Evolutionary conservation across 2,329 filamentous ascomycete species (phyloP).

Genomic region (Elsinoe fawcettii): DNA sequence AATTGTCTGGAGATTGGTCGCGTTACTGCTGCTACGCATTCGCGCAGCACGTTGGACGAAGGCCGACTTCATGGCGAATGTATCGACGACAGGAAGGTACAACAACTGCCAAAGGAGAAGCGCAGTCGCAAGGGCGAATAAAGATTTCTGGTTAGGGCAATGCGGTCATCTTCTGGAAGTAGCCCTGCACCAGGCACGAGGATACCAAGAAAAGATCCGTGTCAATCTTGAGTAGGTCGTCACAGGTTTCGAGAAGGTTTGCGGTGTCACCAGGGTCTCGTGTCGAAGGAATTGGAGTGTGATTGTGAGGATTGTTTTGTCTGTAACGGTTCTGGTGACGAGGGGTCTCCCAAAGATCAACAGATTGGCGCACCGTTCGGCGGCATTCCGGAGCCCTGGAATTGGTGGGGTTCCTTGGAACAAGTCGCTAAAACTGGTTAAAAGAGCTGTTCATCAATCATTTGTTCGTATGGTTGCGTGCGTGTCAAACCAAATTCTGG

Average conservation of each 20-base stretch:
- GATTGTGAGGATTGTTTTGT: slow-evolving; percentile 6
- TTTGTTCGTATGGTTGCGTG: not conserved
- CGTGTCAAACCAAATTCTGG: not conserved
- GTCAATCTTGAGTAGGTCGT: not conserved
- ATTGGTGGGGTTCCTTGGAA: not conserved
- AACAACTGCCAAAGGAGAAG: not conserved
- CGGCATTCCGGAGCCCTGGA: not conserved
- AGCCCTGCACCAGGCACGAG: not conserved
- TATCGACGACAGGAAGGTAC: not conserved
- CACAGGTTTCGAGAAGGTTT: not conserved
- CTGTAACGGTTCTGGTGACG: slow-evolving; percentile 10
- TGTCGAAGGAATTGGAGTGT: not conserved
- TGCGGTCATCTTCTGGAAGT: not conserved
- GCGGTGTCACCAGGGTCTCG: slow-evolving; percentile 3
- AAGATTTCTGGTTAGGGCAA: not conserved
- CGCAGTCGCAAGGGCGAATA: not conserved
- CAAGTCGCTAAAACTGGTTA: not conserved
- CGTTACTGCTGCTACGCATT: slow-evolving; percentile 32
- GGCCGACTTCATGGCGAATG: slow-evolving; percentile 18
- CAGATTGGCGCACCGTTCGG: slow-evolving; percentile 2
- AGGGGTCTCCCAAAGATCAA: slow-evolving; percentile 4
- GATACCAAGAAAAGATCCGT: not conserved
- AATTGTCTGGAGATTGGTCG: slow-evolving; percentile 34
- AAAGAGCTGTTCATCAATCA: slow-evolving; percentile 2
- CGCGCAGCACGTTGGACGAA: slow-evolving; percentile 20